phyloP scores from a whole-genome alignment of 2,329 filamentous ascomycete genomes.

The Hypomyces rosellus region DNA sequence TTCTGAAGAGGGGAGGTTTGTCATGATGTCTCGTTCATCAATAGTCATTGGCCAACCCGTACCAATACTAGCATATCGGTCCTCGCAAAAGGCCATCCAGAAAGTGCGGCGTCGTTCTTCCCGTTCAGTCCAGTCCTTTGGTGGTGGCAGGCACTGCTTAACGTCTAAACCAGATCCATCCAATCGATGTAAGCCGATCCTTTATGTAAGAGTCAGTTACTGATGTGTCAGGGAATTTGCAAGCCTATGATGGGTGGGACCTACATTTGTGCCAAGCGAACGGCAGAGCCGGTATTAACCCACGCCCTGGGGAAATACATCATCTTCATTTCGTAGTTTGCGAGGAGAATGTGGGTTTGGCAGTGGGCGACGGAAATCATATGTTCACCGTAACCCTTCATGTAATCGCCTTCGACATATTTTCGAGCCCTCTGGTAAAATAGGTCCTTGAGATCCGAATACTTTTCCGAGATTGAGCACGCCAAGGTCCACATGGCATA shows the following conservation, averaged over 20 bases:
- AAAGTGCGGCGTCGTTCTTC: conserved; percentile 90
- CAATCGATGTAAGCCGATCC: conserved; percentile 85
- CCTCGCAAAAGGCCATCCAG: conserved; percentile 88
- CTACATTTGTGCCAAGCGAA: conserved; percentile 78
- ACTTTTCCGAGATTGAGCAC: conserved; percentile 80
- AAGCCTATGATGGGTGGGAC: conserved; percentile 18
- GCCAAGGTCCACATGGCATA: conserved; percentile 97
- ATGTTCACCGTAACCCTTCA: conserved; percentile 85
- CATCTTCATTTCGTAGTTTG: conserved; percentile 89
- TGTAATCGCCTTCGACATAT: conserved; percentile 82
- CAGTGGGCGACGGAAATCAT: conserved; percentile 82
- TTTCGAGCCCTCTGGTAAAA: conserved; percentile 89
- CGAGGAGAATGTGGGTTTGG: conserved; percentile 75
- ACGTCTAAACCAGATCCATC: conserved; percentile 81
- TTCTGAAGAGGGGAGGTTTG: conserved; percentile 76
- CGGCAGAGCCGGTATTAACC: conserved; percentile 80
- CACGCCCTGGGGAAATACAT: conserved; percentile 97
- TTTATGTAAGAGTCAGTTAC: conserved; percentile 27
- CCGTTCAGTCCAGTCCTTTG: conserved; percentile 87
- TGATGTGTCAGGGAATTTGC: neutral
- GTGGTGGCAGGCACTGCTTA: conserved; percentile 81
- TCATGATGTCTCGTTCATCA: conserved; percentile 86
- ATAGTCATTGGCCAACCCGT: conserved; percentile 96
- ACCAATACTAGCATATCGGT: conserved; percentile 90
- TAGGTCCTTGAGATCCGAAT: conserved; percentile 68